Base-by-base conservation (phyloP, 164 flowering plant genomes). In the Vitis rotundifolia region DNA sequence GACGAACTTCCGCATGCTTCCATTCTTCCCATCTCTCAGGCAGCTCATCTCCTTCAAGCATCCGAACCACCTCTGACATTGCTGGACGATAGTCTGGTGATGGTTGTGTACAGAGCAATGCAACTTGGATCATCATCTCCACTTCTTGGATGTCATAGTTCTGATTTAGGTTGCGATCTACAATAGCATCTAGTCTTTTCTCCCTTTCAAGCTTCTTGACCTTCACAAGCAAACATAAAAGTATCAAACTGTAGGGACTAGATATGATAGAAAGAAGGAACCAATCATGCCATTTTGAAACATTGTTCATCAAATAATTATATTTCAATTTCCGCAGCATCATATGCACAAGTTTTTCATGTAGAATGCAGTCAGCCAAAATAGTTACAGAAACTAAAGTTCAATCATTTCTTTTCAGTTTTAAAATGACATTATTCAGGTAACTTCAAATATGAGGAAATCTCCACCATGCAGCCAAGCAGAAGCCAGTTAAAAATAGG, bases 11-110 rank as follows among this genome's bases (percentile, higher is more conserved):
- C 14, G 87, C 82, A 29, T 86, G 78, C 80, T 91, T 93, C 98
- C 99, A 94, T 62, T 88, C 96, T 71, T 88, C 94, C 99, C 98
- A 92, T 74, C 97, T 84, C 82, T 90, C 93, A 0, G 94, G 92
- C 29, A 94, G 79, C 3, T 98, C 99, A 63, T 95, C 98, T 3
- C 98, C 99, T 81, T 93, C 99, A 19, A 95, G 80, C 99, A 95
- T 93, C 60, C 97, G 76, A 1, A 95, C 99, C 5, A 95, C 98
- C 69, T 90, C 97, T 18, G 98, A 93, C 99, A 95, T 93, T 11
- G 85, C 81, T 14, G 99, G 99, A 10, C 99, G 93, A 29, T 91
- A 91, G 73, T 90, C 97, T 0, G 97, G 97, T 3, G 92, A 88
- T 51, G 79, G 64, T 76, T 91, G 97, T 1, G 99, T 95, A 61